Evolutionary conservation across 768 basidiomycete genomes (phyloP).

Genomic region (Pulveroboletus frians): DNA sequence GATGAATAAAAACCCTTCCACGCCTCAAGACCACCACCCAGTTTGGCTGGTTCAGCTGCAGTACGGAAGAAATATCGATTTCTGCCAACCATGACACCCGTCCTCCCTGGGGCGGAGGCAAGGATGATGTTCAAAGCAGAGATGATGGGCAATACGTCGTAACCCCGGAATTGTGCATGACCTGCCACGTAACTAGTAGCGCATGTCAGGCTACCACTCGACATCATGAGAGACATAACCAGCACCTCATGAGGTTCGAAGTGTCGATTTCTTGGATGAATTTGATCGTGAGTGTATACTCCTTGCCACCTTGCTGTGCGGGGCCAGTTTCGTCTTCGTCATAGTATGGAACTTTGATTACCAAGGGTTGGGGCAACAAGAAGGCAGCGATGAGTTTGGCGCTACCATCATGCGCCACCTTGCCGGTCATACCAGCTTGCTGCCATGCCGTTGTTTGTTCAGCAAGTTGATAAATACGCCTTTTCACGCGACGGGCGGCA

Average conservation of each 20-base stretch:
- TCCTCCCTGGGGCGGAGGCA: conserved; percentile 40
- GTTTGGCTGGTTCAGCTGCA: conserved; percentile 24
- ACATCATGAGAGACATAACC: not conserved
- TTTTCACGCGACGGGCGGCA: conserved; percentile 36
- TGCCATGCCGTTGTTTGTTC: conserved; percentile 39
- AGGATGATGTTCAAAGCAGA: conserved; percentile 49
- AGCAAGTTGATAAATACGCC: conserved; percentile 46
- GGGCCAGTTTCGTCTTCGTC: conserved; percentile 43
- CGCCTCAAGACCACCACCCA: conserved; percentile 52
- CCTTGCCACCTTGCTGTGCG: conserved; percentile 30
- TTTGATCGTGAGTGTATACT: conserved; percentile 41
- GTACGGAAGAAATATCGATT: conserved; percentile 50
- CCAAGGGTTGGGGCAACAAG: conserved; percentile 38
- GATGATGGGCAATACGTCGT: conserved; percentile 44
- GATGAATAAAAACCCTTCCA: conserved; percentile 51
- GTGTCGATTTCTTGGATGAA: conserved; percentile 43
- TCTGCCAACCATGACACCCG: conserved; percentile 47
- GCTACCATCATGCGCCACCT: conserved; percentile 45
- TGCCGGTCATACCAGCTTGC: conserved; percentile 35
- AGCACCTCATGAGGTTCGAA: conserved; percentile 36
- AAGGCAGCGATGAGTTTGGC: conserved; percentile 42
- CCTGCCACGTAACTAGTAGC: conserved; percentile 43
- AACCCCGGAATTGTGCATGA: conserved; percentile 37
- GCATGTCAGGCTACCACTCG: conserved; percentile 4
- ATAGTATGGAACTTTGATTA: conserved; percentile 36